These are phyloP conservation scores for Xylaria cubensis DNA, from an alignment of 495 filamentous ascomycete genomes.

Conservation along the genomic window DNA sequence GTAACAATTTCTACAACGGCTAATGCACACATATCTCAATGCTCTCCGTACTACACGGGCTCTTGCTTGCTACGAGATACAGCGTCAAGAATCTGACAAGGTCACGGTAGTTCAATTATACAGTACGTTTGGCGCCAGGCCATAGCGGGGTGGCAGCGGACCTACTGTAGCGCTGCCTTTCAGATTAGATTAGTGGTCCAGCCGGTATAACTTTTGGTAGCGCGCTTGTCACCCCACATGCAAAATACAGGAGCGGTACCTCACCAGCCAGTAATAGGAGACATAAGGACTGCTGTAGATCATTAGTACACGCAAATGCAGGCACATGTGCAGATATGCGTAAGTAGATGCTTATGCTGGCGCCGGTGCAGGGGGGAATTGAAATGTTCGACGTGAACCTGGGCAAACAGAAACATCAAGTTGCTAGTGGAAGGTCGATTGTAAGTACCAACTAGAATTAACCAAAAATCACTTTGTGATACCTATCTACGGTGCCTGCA, in stretches of 20 bases:
- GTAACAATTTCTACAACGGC: neutral
- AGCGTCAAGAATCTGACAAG: too few relatives aligned
- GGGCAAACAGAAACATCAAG: constrained; percentile 5
- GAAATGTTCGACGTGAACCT: neutral
- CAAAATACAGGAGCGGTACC: neutral
- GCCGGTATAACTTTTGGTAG: neutral
- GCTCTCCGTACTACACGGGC: too few relatives aligned
- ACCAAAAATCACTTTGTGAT: neutral
- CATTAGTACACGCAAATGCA: constrained; percentile 1
- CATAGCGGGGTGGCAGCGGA: neutral
- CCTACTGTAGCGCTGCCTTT: neutral
- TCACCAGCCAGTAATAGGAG: neutral
- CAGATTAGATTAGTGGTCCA: neutral
- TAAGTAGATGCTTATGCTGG: neutral
- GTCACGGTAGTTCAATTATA: too few relatives aligned
- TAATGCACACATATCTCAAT: too few relatives aligned
- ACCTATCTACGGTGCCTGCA: neutral
- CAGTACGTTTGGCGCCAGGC: neutral
- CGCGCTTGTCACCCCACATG: neutral
- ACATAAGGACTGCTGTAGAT: neutral
- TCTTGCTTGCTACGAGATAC: too few relatives aligned
- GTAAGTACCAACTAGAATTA: neutral
- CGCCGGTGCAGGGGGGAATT: neutral
- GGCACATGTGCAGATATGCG: constrained; percentile 1
- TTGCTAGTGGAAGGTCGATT: neutral